phyloP scores from a whole-genome alignment of 345 rosid genomes.

The Bruguiera parviflora region DNA sequence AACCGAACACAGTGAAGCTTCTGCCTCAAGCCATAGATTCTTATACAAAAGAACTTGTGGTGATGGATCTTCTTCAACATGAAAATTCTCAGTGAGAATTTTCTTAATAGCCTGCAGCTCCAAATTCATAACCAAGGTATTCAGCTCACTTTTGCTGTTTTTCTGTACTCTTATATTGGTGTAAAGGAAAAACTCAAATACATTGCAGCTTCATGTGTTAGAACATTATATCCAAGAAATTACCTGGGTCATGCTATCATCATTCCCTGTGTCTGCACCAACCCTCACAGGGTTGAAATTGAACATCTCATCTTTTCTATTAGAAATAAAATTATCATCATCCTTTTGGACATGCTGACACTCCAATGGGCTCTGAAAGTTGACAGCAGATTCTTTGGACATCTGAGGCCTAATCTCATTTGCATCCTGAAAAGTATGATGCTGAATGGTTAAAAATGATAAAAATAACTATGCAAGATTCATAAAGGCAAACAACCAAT shows the following conservation, averaged over 20 bases:
- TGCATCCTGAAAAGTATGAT: conserved; percentile 27
- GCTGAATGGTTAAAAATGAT: not conserved
- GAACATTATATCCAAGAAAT: not conserved
- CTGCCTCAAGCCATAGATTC: conserved; percentile 97
- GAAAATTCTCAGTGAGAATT: conserved; percentile 59
- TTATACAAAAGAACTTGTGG: conserved; percentile 63
- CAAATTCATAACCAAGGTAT: conserved; percentile 16
- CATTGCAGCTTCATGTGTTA: not conserved
- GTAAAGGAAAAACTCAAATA: not conserved
- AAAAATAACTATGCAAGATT: conserved; percentile 5
- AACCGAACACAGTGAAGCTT: conserved; percentile 71
- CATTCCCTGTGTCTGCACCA: conserved; percentile 35
- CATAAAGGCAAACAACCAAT: not conserved
- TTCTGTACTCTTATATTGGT: not conserved
- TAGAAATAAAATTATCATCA: conserved; percentile 9
- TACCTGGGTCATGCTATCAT: conserved; percentile 68
- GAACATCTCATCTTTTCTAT: conserved; percentile 19
- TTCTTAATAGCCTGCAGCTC: conserved; percentile 67
- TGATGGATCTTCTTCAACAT: conserved; percentile 46
- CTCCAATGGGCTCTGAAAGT: conserved; percentile 13
- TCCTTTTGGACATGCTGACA: conserved; percentile 18
- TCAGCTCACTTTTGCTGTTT: not conserved
- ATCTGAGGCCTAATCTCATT: conserved; percentile 4
- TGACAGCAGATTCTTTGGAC: conserved; percentile 14
- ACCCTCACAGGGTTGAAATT: conserved; percentile 15